Percentiles rank a stretch among this genome's conserved stretches.
These are phyloP conservation scores for Ceratobasidium sp. DNA, from an alignment of 1,284 basidiomycete genomes.

Conservation along the genomic window DNA sequence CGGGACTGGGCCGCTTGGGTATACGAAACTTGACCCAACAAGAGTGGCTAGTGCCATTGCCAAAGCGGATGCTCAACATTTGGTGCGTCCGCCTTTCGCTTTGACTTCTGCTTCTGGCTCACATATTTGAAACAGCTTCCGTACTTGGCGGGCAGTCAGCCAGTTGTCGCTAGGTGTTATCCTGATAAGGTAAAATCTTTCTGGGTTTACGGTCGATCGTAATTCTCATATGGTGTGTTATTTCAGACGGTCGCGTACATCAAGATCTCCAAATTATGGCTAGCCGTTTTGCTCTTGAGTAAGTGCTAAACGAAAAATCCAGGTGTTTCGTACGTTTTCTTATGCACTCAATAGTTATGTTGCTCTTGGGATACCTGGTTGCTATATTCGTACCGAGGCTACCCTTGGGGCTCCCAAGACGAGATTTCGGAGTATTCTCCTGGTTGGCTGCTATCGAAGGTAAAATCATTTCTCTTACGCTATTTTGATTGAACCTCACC, in stretches of 20 bases:
- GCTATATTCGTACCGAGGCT: constrained; percentile 36
- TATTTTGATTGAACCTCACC: not conserved
- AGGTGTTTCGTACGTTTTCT: no score
- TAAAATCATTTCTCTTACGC: not conserved
- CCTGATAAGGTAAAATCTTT: constrained; percentile 37
- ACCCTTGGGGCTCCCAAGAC: constrained; percentile 28
- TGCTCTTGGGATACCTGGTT: constrained; percentile 35
- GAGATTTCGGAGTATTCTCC: constrained; percentile 39
- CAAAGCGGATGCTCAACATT: constrained; percentile 33
- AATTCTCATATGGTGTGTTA: not conserved
- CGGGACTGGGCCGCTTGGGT: not conserved
- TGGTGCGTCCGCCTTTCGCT: not conserved
- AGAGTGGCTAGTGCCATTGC: constrained; percentile 21
- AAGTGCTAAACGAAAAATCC: not conserved
- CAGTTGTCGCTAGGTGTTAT: constrained; percentile 21
- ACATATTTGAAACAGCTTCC: constrained; percentile 19
- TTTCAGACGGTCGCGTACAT: constrained; percentile 34
- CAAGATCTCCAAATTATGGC: constrained; percentile 35
- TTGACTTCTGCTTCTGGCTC: not conserved
- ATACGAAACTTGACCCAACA: constrained; percentile 6
- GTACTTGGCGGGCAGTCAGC: constrained; percentile 34
- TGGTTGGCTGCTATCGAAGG: constrained; percentile 43
- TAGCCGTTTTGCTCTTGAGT: constrained; percentile 15
- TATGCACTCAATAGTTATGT: not conserved
- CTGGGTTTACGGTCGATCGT: no score